Base-by-base conservation (phyloP, 2,329 filamentous ascomycete genomes). In the Alternaria solani region DNA sequence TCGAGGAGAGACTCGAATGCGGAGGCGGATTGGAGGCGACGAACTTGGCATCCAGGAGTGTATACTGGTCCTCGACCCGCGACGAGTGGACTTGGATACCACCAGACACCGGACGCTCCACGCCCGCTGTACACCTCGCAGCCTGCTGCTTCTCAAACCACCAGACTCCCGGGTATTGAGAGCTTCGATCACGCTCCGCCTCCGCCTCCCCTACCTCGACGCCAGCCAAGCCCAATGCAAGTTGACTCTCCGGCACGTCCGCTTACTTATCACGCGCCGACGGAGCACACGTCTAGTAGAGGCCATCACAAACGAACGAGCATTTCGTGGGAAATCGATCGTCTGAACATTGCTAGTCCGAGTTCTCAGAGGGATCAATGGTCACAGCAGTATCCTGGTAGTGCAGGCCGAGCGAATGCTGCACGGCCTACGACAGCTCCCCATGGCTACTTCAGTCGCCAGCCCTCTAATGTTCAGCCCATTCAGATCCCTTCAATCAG, bases 21-120 rank as follows among this genome's bases (percentile, higher is more conserved):
- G 20, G 93, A 96, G 64, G 89, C 93, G 42, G 91, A 92, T 56
- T 92, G 89, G 86, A 88, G 93, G 65, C 85, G 94, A 63, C 87
- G 93, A 54, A 97, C 94, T 3, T 97, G 94, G 94, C 94, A 97
- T 78, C 92, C 93, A 0, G 91, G 93, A 63, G 91, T 88, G 11
- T 82, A 84, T 60, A 85, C 86, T 16, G 78, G 79, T 62, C 84
- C 85, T 61, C 82, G 88, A 32, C 87, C 89, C 49, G 85, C 87
- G 16, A 91, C 89, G 14, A 94, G 91, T 78, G 87, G 90, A 16
- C 78, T 96, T 54, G 91, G 87, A 69, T 91, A 92, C 64, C 91
- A 92, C 39, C 88, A 91, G 62, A 92, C 88, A 5, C 88, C 91
- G 6, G 87, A 89, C 70, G 71, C 88, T 78, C 74, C 88, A 81